These are phyloP conservation scores for Colletotrichum echinochloae DNA, from an alignment of 2,329 filamentous ascomycete genomes.

Conservation along the genomic window DNA sequence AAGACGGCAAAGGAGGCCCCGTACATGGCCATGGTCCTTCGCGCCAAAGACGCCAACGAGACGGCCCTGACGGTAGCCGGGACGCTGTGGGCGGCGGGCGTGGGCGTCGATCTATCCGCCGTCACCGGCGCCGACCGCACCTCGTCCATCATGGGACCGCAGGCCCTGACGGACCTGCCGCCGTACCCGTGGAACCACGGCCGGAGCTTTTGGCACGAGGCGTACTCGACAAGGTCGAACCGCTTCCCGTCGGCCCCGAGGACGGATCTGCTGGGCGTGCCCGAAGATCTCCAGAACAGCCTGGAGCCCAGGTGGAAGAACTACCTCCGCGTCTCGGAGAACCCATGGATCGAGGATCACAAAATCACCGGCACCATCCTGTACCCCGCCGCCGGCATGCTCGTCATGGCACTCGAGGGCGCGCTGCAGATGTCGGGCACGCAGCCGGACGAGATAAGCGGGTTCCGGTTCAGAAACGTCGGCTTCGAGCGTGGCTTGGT, in stretches of 20 bases:
- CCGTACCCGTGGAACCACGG: conserved; percentile 41
- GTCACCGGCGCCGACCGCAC: conserved; percentile 45
- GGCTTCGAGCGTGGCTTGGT: conserved; percentile 25
- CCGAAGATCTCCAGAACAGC: neutral
- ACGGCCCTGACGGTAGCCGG: conserved; percentile 41
- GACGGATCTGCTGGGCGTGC: conserved; percentile 28
- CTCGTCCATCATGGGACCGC: conserved; percentile 23
- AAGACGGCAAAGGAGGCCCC: conserved; percentile 39
- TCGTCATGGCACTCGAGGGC: conserved; percentile 46
- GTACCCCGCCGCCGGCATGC: conserved; percentile 52
- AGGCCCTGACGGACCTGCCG: conserved; percentile 40
- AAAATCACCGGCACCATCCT: conserved; percentile 56
- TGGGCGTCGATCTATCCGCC: conserved; percentile 47
- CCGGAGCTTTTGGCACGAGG: conserved; percentile 32
- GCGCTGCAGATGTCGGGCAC: conserved; percentile 5
- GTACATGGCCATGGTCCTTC: conserved; percentile 45
- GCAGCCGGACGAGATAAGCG: no score
- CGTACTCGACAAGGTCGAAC: conserved; percentile 16
- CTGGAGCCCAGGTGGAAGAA: conserved; percentile 34
- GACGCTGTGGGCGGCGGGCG: neutral
- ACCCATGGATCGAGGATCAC: conserved; percentile 61
- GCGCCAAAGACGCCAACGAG: conserved; percentile 46
- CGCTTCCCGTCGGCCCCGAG: neutral
- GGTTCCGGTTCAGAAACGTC: neutral
- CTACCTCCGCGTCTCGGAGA: conserved; percentile 45